Evolutionary conservation across 495 filamentous ascomycete genomes (phyloP).

Genomic region (Xylaria nigripes): DNA sequence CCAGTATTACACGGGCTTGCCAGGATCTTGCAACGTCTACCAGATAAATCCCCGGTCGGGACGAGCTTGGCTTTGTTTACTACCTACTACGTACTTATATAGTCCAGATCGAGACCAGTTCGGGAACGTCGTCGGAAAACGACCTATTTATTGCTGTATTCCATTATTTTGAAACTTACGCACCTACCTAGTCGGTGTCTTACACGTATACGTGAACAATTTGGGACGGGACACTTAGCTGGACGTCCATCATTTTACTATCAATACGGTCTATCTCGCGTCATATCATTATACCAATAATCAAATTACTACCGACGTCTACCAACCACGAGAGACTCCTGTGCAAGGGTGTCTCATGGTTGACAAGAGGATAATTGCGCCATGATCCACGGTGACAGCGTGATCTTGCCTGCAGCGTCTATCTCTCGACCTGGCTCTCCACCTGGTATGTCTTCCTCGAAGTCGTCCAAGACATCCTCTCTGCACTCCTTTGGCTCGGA

Average conservation of each 20-base stretch:
- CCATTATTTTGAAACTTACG: neutral
- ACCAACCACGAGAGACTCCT: neutral
- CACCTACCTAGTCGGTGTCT: neutral
- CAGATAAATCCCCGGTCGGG: neutral
- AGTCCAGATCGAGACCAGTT: neutral
- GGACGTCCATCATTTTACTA: neutral
- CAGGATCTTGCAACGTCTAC: constrained; percentile 4
- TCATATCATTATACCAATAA: neutral
- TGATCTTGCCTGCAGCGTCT: constrained; percentile 35
- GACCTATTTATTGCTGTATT: neutral
- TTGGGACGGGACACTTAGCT: neutral
- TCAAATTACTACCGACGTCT: neutral
- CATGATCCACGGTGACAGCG: constrained; percentile 44
- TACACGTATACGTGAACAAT: neutral
- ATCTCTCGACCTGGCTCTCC: constrained; percentile 62
- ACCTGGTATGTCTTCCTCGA: constrained; percentile 70
- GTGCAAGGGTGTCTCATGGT: neutral
- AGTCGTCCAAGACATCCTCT: constrained; percentile 87
- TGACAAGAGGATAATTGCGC: constrained; percentile 39
- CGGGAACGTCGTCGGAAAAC: neutral
- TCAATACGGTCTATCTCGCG: neutral
- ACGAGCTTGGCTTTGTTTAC: neutral
- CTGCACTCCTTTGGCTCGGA: constrained; percentile 69
- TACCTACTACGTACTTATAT: too few relatives aligned
- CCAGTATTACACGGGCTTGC: neutral